Conservation (phyloP, 768 basidiomycete genomes). For the Gymnopilus junonius region DNA sequence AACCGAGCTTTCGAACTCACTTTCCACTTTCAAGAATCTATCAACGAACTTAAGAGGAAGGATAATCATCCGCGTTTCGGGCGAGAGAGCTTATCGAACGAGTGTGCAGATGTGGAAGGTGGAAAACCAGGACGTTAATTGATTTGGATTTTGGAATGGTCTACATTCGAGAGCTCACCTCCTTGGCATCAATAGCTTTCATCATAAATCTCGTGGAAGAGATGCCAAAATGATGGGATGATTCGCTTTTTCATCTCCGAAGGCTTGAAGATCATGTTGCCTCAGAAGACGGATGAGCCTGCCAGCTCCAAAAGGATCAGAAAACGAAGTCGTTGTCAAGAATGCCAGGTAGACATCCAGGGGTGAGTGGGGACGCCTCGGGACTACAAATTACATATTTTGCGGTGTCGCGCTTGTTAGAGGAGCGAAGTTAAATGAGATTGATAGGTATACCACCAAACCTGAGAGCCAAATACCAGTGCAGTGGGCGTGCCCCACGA, state of each 20-base stretch:
- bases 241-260: not conserved
- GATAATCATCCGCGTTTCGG: not conserved
- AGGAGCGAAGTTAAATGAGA: slow-evolving; percentile 2
- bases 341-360: not conserved
- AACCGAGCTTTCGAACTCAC: not conserved
- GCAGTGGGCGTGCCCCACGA: not conserved
- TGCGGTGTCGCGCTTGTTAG: no score
- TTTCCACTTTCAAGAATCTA: not conserved
- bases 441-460: not conserved
- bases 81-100: not conserved
- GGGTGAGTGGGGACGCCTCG: not conserved
- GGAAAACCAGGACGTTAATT: not conserved
- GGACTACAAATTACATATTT: not conserved
- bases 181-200: not conserved
- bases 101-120: no score
- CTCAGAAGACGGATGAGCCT: not conserved
- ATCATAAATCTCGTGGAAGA: not conserved
- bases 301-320: not conserved
- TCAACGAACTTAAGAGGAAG: not conserved
- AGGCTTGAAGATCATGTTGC: not conserved
- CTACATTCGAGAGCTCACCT: not conserved
- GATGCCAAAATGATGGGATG: not conserved
- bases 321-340: not conserved
- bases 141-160: not conserved
- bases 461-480: not conserved